Evolutionary conservation across 148 eudicot species (phyloP).

Genomic region (Fallopia convolvulus): DNA sequence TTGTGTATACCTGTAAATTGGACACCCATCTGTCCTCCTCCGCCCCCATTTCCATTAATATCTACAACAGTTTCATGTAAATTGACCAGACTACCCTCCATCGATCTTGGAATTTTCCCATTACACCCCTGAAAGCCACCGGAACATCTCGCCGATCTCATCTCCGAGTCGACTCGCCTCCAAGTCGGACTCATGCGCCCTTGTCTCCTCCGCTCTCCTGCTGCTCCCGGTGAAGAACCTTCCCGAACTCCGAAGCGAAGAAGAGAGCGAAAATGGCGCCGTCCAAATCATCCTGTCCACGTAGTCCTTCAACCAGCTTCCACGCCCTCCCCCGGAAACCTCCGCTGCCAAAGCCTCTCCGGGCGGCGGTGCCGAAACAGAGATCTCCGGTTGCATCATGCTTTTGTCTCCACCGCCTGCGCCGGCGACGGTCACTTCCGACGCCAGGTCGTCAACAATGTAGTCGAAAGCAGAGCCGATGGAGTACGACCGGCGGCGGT

Average conservation of each 20-base stretch:
- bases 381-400: neutral
- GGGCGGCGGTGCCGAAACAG: neutral
- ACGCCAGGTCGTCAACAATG: constrained; percentile 38
- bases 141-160: constrained; percentile 37
- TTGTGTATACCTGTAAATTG: constrained; percentile 1
- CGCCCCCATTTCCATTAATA: constrained; percentile 6
- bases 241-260: constrained; percentile 72
- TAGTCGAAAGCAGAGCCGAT: constrained; percentile 60
- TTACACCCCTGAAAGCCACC: constrained; percentile 13
- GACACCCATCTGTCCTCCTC: neutral
- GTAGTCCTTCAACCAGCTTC: constrained; percentile 69
- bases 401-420: neutral
- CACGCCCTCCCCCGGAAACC: constrained; percentile 24
- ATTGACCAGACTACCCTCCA: constrained; percentile 2
- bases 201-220: constrained; percentile 39
- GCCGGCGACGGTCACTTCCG: constrained; percentile 31
- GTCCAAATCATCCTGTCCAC: constrained; percentile 31
- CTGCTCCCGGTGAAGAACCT: constrained; percentile 72
- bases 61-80: constrained; percentile 6
- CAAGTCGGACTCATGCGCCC: constrained; percentile 33
- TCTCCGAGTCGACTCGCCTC: constrained; percentile 61
- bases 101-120: neutral
- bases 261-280: constrained; percentile 25
- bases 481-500: constrained; percentile 37
- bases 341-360: constrained; percentile 12